phyloP scores from a whole-genome alignment of 2,329 filamentous ascomycete species.

The Nothomitra cinnamomea region DNA sequence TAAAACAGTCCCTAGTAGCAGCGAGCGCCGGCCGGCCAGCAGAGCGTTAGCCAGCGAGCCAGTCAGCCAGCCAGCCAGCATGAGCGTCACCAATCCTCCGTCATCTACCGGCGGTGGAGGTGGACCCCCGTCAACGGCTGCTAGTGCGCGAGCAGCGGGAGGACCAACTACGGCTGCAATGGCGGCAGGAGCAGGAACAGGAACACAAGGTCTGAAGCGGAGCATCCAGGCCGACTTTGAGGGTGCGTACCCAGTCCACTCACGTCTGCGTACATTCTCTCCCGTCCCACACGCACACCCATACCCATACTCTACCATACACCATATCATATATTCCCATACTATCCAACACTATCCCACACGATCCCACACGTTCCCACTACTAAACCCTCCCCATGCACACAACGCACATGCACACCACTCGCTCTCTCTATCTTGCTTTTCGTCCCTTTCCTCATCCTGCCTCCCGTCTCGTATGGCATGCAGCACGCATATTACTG shows the following conservation, averaged over 20 bases:
- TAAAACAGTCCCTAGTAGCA: no score
- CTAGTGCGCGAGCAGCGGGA: conserved; percentile 1
- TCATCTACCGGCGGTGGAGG: conserved; percentile 17
- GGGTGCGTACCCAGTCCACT: conserved; percentile 21
- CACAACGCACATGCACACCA: not conserved
- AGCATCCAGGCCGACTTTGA: conserved; percentile 27
- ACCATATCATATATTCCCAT: no score
- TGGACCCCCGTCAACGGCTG: conserved; percentile 9
- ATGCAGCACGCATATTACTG: not conserved
- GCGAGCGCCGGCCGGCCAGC: no score
- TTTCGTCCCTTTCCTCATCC: not conserved
- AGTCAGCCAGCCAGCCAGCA: conserved; percentile 9
- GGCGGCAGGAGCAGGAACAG: conserved; percentile 12
- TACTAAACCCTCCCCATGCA: no score
- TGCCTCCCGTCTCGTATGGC: not conserved
- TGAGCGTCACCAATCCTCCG: conserved; percentile 27
- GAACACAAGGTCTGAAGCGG: conserved; percentile 22
- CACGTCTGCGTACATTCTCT: not conserved
- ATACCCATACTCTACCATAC: no score
- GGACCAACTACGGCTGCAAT: conserved; percentile 6
- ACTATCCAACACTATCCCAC: no score
- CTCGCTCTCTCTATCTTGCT: no score
- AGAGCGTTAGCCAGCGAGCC: not conserved
- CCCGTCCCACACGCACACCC: no score
- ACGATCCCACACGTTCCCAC: no score